These are phyloP conservation scores for Leccinum fuscescens DNA, from an alignment of 1,284 basidiomycete species.

Conservation along the genomic window DNA sequence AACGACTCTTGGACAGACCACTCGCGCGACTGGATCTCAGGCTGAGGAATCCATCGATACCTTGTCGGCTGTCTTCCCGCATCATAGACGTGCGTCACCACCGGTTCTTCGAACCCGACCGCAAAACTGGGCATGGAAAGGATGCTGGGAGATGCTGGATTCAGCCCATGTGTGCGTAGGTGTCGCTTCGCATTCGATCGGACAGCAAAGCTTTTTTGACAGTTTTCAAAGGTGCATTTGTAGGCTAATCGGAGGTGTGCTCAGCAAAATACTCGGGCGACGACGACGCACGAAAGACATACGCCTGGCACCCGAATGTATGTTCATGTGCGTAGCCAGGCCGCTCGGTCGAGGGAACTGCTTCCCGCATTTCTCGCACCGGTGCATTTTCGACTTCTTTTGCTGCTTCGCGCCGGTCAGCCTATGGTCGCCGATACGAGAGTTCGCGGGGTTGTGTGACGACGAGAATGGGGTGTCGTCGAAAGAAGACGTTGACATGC, in stretches of 20 bases:
- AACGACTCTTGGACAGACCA: constrained; percentile 18
- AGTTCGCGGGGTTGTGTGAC: constrained; percentile 7
- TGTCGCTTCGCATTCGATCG: constrained; percentile 63
- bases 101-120: constrained; percentile 46
- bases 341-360: constrained; percentile 63
- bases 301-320: constrained; percentile 65
- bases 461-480: constrained; percentile 6
- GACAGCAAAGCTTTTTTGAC: constrained; percentile 56
- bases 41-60: constrained; percentile 43
- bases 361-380: constrained; percentile 54
- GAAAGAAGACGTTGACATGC: constrained; percentile 12
- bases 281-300: constrained; percentile 22
- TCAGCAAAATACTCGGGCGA: constrained; percentile 10
- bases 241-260: constrained; percentile 39
- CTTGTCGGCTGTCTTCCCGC: constrained; percentile 39
- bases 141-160: constrained; percentile 24
- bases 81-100: constrained; percentile 44
- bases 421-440: constrained; percentile 11
- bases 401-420: constrained; percentile 11
- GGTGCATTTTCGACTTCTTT: constrained; percentile 53
- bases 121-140: constrained; percentile 35
- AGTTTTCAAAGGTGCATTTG: constrained; percentile 47
- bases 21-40: constrained; percentile 33
- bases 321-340: constrained; percentile 64
- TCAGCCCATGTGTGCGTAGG: constrained; percentile 51